phyloP scores from a whole-genome alignment of 2,329 filamentous ascomycete species.

The Dactylellina haptotyla region DNA sequence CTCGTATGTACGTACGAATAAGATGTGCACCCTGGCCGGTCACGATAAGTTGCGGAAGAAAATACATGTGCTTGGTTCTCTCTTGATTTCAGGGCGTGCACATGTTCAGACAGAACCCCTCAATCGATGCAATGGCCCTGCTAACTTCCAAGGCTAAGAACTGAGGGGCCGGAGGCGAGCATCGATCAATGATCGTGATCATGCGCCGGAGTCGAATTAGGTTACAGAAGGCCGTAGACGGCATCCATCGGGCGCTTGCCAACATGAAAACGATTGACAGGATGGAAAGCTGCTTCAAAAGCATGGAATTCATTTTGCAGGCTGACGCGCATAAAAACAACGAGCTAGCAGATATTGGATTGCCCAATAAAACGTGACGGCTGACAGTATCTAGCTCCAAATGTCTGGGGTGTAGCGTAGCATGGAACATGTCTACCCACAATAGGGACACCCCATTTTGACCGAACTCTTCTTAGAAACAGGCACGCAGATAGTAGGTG shows the following conservation, averaged over 20 bases:
- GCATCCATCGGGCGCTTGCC: slow-evolving; percentile 51
- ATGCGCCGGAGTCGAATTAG: slow-evolving; percentile 45
- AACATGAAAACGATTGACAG: slow-evolving; percentile 8
- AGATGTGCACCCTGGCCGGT: too few relatives aligned
- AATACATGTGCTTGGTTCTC: too few relatives aligned
- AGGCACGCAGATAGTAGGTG: too few relatives aligned
- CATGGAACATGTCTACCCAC: too few relatives aligned
- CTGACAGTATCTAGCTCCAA: too few relatives aligned
- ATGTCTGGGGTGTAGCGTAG: too few relatives aligned
- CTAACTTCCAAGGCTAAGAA: not conserved
- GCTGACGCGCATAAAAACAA: slow-evolving; percentile 48
- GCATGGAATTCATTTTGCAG: slow-evolving; percentile 38
- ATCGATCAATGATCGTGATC: slow-evolving; percentile 12
- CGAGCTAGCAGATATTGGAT: slow-evolving; percentile 21
- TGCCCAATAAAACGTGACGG: too few relatives aligned
- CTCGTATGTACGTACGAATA: too few relatives aligned
- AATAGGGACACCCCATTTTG: too few relatives aligned
- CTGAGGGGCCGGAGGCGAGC: not conserved
- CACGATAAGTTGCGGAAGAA: not conserved
- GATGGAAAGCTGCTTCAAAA: slow-evolving; percentile 19
- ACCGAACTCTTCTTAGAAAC: too few relatives aligned
- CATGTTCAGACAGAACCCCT: not conserved
- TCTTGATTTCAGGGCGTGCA: too few relatives aligned
- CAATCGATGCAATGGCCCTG: too few relatives aligned
- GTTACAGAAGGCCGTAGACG: slow-evolving; percentile 54